These are phyloP conservation scores for Pleurotus cornucopiae DNA, from an alignment of 768 basidiomycete species.

Conservation along the genomic window DNA sequence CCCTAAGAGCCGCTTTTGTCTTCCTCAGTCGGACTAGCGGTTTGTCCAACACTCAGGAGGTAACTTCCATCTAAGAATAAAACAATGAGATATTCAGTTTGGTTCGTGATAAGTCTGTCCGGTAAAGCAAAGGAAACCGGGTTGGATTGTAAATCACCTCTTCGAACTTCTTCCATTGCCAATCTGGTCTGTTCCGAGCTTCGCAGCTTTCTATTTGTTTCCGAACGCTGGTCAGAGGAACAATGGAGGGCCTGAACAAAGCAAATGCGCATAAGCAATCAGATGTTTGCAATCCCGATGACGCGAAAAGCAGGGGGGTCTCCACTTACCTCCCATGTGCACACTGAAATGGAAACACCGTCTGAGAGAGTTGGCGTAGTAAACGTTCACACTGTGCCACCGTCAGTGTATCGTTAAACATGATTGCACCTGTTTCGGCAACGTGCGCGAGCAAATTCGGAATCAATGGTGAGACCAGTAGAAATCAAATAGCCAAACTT, in stretches of 20 bases:
- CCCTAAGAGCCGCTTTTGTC: not conserved
- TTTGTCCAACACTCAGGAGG: conserved; percentile 1
- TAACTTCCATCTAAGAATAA: conserved; percentile 8
- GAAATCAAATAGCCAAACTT: conserved; percentile 16
- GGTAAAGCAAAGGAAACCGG: conserved; percentile 5
- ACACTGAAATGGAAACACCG: conserved; percentile 89
- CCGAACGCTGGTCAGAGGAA: conserved; percentile 27
- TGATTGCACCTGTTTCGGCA: conserved; percentile 73
- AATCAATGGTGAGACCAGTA: conserved; percentile 5
- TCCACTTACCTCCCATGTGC: conserved; percentile 80
- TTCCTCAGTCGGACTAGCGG: not conserved
- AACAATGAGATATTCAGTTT: not conserved
- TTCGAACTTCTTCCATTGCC: conserved; percentile 6
- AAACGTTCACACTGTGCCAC: conserved; percentile 66
- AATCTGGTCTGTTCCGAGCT: conserved; percentile 2
- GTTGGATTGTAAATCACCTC: conserved; percentile 6
- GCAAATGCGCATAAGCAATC: not conserved
- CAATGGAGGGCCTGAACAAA: conserved; percentile 45
- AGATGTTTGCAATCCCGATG: not conserved
- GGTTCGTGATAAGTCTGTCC: not conserved
- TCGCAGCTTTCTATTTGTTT: conserved; percentile 4
- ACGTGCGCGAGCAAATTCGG: conserved; percentile 4
- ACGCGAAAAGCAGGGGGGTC: too few species aligned
- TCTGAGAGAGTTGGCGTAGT: conserved; percentile 61
- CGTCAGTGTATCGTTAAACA: conserved; percentile 87